These are phyloP conservation scores for Talinum fruticosum DNA, from an alignment of 148 eudicot genomes.

Conservation along the genomic window DNA sequence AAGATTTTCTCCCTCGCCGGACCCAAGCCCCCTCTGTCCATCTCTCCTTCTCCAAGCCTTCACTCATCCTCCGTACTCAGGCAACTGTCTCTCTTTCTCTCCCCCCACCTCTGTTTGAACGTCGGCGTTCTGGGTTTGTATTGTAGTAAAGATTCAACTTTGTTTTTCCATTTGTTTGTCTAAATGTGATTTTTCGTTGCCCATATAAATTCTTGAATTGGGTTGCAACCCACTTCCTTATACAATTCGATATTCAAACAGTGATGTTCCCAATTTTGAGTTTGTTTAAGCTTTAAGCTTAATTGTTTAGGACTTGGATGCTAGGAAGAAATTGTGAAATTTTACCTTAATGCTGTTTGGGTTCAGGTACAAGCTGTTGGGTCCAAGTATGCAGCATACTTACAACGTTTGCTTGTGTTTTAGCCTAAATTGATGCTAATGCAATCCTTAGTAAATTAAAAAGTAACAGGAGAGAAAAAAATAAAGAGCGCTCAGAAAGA, in stretches of 20 bases:
- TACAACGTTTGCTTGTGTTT: background rate
- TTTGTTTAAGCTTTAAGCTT: background rate
- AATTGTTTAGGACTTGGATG: background rate
- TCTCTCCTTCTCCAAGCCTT: conserved; percentile 54
- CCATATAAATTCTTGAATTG: background rate
- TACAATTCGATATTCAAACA: too few species aligned
- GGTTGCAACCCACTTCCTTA: background rate
- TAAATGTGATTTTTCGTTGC: background rate
- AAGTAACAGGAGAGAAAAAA: background rate
- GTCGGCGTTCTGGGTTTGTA: background rate
- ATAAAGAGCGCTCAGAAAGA: background rate
- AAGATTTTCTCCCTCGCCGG: conserved; percentile 34
- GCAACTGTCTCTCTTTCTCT: conserved; percentile 15
- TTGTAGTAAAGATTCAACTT: background rate
- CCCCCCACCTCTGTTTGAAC: background rate
- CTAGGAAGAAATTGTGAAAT: background rate
- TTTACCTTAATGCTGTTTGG: background rate
- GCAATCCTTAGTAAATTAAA: background rate
- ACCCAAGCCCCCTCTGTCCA: conserved; percentile 13
- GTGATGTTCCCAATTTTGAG: background rate
- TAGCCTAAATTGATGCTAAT: background rate
- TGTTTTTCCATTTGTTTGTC: too few species aligned
- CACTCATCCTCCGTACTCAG: conserved; percentile 65
- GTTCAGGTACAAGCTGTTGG: background rate
- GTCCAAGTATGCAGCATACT: background rate